Evolutionary conservation across 768 basidiomycete genomes (phyloP).

Genomic region (Favolaschia claudopus): DNA sequence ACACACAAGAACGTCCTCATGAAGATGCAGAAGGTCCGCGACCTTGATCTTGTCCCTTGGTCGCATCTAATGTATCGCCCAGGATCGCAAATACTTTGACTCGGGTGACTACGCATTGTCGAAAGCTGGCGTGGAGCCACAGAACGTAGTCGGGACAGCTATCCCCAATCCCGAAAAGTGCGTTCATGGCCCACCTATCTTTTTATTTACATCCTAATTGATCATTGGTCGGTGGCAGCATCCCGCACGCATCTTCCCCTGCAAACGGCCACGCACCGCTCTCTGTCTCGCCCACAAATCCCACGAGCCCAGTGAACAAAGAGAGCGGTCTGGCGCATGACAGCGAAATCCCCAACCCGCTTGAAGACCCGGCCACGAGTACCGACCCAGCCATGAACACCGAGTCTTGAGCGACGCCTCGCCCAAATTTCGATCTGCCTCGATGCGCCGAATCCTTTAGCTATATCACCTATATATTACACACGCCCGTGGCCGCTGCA

Average conservation of each 20-base stretch:
- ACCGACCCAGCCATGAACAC: constrained; percentile 18
- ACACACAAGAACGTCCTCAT: constrained; percentile 91
- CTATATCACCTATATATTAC: constrained; percentile 27
- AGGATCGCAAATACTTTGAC: constrained; percentile 99
- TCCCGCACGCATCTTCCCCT: constrained; percentile 88
- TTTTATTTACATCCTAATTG: constrained; percentile 4
- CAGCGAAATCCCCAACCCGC: constrained; percentile 24
- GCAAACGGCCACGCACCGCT: constrained; percentile 60
- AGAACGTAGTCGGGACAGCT: constrained; percentile 90
- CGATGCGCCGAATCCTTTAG: constrained; percentile 18
- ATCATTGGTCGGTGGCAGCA: constrained; percentile 57
- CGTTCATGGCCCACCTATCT: constrained; percentile 37
- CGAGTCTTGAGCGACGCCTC: not conserved
- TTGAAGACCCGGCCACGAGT: constrained; percentile 11
- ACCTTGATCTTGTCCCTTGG: constrained; percentile 11
- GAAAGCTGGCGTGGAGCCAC: constrained; percentile 91
- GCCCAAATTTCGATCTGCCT: constrained; percentile 10
- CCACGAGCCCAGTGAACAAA: constrained; percentile 68
- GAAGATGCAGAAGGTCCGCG: constrained; percentile 92
- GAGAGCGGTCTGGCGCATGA: constrained; percentile 62
- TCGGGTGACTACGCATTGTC: constrained; percentile 98
- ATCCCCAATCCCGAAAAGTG: constrained; percentile 99
- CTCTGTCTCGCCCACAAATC: constrained; percentile 79
- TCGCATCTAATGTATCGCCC: constrained; percentile 24
- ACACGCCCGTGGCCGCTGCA: constrained; percentile 10